Evolutionary conservation across 148 eudicot species (phyloP), one percentile per base, ranked within the genome.

Genomic region (Cornus suecica): DNA sequence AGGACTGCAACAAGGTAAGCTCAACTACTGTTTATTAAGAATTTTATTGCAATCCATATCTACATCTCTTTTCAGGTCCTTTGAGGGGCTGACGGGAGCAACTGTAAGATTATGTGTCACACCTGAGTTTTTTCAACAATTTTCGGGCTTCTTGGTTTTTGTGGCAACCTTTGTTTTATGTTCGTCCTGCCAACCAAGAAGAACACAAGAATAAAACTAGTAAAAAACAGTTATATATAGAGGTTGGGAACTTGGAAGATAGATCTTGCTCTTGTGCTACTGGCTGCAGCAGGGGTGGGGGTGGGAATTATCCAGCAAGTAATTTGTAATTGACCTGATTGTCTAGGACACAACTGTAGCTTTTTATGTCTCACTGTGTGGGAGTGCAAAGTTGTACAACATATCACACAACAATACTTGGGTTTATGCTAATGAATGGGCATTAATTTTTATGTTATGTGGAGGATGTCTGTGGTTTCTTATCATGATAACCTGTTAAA

Each of bases 1-100:
- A 11, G 97, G 99, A 37, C 91, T 80, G 78, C 99, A 92, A 45
- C 97, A 92, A 92, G 99, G 99, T 94, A 94, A 82, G 91, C 81
- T 68, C 68, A 65, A 63, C 42, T 76, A 29, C 30, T 66, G 18
- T 51, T 76, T 68, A 48, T 54, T 81, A 81, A 70, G 15, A 58
- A 27, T 34, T 68, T 52, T 41, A 66, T 77, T 87, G 68, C 74
- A 9, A 72, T 85, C 75, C 65, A 29, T 81, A 26, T 71, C 72
- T 22, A 67, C 80, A 77, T 87, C 74, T 80, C 82, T 82, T 92
- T 90, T 92, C 97, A 94, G 98, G 98, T 89, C 69, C 81, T 81
- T 85, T 84, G 80, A 83, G 86, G 84, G 87, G 89, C 87, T 81
- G 88, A 80, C 74, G 93, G 90, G 87, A 81, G 90, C 91, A 86